Percentiles rank a stretch among this genome's conserved stretches.
Conservation (phyloP, 495 filamentous ascomycete genomes). For the Cercophora sp. region DNA sequence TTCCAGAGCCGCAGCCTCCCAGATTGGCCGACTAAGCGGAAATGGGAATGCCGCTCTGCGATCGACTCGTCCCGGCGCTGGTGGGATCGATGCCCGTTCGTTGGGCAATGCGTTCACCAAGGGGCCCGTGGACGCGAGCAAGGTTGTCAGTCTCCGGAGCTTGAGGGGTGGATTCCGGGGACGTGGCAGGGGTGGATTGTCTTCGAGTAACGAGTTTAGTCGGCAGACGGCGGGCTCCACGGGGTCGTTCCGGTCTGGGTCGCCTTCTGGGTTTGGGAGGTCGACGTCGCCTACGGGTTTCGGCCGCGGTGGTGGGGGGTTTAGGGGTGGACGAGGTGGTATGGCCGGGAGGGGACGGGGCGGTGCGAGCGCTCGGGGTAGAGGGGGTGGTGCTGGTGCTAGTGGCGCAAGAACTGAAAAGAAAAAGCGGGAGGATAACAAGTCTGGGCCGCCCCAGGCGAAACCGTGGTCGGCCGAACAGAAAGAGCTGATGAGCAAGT, state of each 20-base stretch:
- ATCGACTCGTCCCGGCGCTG: not conserved
- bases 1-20: constrained; percentile 18
- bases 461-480: constrained; percentile 21
- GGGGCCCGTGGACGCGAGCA: constrained; percentile 5
- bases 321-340: constrained; percentile 3
- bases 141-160: constrained; percentile 28
- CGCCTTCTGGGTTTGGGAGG: not conserved
- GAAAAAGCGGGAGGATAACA: not conserved
- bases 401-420: not conserved
- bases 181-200: not conserved
- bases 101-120: constrained; percentile 10
- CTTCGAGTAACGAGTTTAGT: not conserved
- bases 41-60: not conserved
- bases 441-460: constrained; percentile 10
- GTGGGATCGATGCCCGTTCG: constrained; percentile 18
- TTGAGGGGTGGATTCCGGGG: constrained; percentile 15
- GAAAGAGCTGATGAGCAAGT: constrained; percentile 15
- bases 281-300: no score
- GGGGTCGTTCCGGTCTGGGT: no score
- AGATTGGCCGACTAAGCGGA: constrained; percentile 17
- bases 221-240: not conserved
- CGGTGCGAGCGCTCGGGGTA: not conserved
- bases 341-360: not conserved
- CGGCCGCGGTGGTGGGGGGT: not conserved
- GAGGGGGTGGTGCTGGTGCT: not conserved